phyloP scores from a whole-genome alignment of 148 eudicot genomes.

The Rheum nobile region DNA sequence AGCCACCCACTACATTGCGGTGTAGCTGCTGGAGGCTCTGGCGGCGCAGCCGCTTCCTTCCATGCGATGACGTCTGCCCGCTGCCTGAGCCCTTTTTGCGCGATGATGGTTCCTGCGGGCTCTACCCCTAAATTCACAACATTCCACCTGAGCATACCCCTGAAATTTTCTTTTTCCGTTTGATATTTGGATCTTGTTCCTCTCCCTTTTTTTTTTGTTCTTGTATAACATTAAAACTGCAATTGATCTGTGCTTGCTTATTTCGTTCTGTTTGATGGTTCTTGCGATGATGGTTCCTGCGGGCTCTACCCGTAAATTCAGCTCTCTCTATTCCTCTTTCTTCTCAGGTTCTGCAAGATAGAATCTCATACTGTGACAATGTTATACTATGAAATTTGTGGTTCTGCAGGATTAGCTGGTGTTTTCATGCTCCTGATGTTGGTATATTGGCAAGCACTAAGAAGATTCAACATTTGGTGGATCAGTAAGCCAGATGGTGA shows the following conservation, averaged over 20 bases:
- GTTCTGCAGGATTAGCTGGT: neutral
- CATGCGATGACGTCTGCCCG: constrained; percentile 13
- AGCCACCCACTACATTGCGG: constrained; percentile 2
- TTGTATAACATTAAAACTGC: neutral
- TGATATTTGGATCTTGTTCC: neutral
- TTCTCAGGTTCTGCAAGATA: neutral
- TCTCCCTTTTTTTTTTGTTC: neutral
- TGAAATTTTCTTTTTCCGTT: neutral
- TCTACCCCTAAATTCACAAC: neutral
- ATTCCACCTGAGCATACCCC: neutral
- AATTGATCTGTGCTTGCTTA: too few relatives aligned
- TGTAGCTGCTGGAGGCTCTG: constrained; percentile 9
- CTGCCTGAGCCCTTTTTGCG: constrained; percentile 4
- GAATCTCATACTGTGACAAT: neutral
- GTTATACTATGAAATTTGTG: neutral
- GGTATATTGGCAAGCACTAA: neutral
- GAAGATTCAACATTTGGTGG: neutral
- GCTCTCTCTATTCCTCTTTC: too few relatives aligned
- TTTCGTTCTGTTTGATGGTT: too few relatives aligned
- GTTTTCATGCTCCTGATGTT: neutral
- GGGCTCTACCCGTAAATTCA: too few relatives aligned
- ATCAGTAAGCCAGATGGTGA: neutral
- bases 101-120: constrained; percentile 5
- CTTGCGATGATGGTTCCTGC: too few relatives aligned
- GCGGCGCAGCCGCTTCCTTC: neutral